These are phyloP conservation scores for Fusarium piperis DNA, from an alignment of 2,329 filamentous ascomycete species.

Conservation along the genomic window DNA sequence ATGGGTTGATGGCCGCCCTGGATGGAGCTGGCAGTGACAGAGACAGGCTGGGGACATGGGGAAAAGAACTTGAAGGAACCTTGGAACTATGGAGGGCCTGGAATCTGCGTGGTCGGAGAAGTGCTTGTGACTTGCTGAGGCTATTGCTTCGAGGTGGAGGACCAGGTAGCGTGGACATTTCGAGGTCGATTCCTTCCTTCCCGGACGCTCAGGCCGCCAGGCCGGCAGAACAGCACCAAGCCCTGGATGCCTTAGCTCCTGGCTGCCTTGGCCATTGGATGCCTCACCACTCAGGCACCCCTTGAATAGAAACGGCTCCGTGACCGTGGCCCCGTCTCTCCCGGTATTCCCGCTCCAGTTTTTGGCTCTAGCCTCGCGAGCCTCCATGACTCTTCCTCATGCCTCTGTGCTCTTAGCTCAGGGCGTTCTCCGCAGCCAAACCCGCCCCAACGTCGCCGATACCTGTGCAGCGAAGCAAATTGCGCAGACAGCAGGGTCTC, in stretches of 20 bases:
- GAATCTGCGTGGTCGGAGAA: background rate
- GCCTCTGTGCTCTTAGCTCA: conserved; percentile 11
- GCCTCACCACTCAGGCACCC: conserved; percentile 13
- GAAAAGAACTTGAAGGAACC: background rate
- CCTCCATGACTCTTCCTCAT: conserved; percentile 3
- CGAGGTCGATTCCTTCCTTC: background rate
- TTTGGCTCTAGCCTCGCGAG: conserved; percentile 1
- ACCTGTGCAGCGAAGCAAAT: conserved; percentile 5
- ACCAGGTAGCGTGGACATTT: conserved; percentile 7
- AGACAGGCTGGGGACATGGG: background rate
- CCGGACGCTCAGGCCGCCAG: conserved; percentile 20
- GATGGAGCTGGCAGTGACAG: background rate
- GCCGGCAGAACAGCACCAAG: background rate
- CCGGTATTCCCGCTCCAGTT: conserved; percentile 2
- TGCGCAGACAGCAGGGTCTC: conserved; percentile 3
- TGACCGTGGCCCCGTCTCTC: conserved; percentile 3
- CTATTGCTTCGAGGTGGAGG: background rate
- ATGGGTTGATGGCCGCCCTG: conserved; percentile 10
- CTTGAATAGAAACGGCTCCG: background rate
- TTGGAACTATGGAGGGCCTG: background rate
- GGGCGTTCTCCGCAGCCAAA: conserved; percentile 12
- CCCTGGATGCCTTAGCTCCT: background rate
- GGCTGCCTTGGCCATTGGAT: background rate
- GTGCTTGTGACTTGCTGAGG: background rate
- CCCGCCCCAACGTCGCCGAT: background rate